Evolutionary conservation across 1,284 basidiomycete genomes (phyloP).

Genomic region (Leccinum holopus): DNA sequence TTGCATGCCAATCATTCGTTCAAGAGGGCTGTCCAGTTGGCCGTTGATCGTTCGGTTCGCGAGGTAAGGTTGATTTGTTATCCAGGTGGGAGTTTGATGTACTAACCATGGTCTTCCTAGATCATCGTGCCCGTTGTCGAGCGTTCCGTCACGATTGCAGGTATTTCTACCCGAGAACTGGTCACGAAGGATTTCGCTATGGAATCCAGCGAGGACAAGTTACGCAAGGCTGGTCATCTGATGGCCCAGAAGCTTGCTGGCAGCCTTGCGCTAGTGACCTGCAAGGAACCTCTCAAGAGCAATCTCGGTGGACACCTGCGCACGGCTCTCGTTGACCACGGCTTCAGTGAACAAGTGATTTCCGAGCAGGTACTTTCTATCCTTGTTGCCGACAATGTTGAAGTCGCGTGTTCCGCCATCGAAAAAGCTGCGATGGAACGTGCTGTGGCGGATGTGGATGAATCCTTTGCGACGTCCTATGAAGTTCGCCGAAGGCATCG

Average conservation of each 20-base stretch:
- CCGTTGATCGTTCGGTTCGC: slow-evolving; percentile 92
- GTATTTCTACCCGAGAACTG: slow-evolving; percentile 95
- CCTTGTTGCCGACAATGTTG: slow-evolving; percentile 91
- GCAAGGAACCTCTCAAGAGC: slow-evolving; percentile 95
- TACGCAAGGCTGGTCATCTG: slow-evolving; percentile 89
- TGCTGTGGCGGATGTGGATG: slow-evolving; percentile 93
- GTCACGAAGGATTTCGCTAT: slow-evolving; percentile 97
- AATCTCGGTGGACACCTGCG: slow-evolving; percentile 92
- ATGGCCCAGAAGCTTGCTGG: slow-evolving; percentile 99
- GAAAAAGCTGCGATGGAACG: slow-evolving; percentile 99
- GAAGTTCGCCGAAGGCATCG: slow-evolving; percentile 85
- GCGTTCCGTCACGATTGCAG: slow-evolving; percentile 98
- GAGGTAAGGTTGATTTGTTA: slow-evolving; percentile 56
- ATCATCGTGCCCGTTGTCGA: slow-evolving; percentile 98
- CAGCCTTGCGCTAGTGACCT: slow-evolving; percentile 95
- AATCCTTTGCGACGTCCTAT: slow-evolving; percentile 82
- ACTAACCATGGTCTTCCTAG: slow-evolving; percentile 35
- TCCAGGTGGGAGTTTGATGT: neutral
- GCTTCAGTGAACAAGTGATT: slow-evolving; percentile 79
- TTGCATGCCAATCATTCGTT: slow-evolving; percentile 81
- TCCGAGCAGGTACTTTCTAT: slow-evolving; percentile 74
- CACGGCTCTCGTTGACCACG: slow-evolving; percentile 76
- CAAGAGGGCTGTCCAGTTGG: slow-evolving; percentile 90
- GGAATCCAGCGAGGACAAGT: slow-evolving; percentile 87
- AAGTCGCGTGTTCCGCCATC: slow-evolving; percentile 90